These are phyloP conservation scores for Syncephalastrum contaminatum DNA, from an alignment of 371 early-diverging fungal species.

Conservation along the genomic window DNA sequence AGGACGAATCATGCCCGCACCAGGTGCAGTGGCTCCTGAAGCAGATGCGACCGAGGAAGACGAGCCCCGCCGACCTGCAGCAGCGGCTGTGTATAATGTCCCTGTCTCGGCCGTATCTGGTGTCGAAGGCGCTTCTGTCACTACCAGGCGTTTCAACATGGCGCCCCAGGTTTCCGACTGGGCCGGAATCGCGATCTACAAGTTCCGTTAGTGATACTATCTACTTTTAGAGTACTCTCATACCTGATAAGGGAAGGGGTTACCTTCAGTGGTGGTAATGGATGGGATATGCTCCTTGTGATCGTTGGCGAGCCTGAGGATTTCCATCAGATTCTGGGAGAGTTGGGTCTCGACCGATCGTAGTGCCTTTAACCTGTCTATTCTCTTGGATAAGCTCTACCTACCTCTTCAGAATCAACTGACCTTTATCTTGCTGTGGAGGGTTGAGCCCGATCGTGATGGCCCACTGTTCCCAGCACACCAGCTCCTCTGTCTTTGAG, in stretches of 20 bases:
- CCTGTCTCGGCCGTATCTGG: conserved; percentile 3
- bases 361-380: conserved; percentile 27
- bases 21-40: not conserved
- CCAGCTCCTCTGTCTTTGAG: conserved; percentile 72
- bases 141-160: conserved; percentile 42
- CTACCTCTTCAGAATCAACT: not conserved
- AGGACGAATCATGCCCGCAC: no score
- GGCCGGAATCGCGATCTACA: conserved; percentile 37
- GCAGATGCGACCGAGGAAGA: conserved; percentile 2
- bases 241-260: conserved; percentile 89
- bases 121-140: conserved; percentile 32
- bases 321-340: conserved; percentile 53
- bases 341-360: conserved; percentile 44
- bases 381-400: conserved; percentile 9
- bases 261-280: conserved; percentile 74
- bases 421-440: conserved; percentile 69
- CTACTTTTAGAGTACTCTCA: not conserved
- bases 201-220: not conserved
- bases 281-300: conserved; percentile 90
- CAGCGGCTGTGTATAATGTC: not conserved
- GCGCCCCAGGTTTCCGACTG: conserved; percentile 43
- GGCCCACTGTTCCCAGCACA: conserved; percentile 91
- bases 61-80: conserved; percentile 1
- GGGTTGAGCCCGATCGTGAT: conserved; percentile 62
- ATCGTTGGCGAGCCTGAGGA: conserved; percentile 73